A percentile compares a stretch with the other conserved stretches of the same genome.
Conservation (phyloP, 306 rosid species). For the Prunus dulcis region DNA sequence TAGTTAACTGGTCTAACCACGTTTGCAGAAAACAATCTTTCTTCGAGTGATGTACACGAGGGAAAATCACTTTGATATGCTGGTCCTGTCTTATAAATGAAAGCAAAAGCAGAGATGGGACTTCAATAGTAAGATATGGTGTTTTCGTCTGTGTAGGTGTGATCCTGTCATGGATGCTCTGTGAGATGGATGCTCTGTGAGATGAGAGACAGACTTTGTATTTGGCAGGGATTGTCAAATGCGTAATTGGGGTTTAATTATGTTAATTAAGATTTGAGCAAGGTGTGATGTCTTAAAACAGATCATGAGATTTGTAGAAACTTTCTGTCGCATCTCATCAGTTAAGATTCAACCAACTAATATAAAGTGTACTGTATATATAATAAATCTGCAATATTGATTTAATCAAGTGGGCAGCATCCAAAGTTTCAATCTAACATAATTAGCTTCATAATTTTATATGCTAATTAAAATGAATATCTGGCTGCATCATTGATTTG, state of each 20-base stretch:
- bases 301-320: not conserved
- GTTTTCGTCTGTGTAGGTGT: not conserved
- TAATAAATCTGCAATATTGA: not conserved
- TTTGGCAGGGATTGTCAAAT: not conserved
- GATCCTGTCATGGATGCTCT: slow-evolving; percentile 13
- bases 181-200: slow-evolving; percentile 15
- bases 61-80: not conserved
- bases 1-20: no score
- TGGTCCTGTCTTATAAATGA: not conserved
- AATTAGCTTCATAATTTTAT: not conserved
- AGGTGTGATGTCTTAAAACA: no score
- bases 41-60: not conserved
- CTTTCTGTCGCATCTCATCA: not conserved
- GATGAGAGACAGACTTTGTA: not conserved
- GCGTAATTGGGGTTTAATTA: not conserved
- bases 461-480: no score
- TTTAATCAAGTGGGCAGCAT: not conserved
- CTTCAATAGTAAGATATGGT: not conserved
- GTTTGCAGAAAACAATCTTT: no score
- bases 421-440: not conserved
- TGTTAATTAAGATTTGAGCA: not conserved
- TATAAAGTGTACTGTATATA: no score
- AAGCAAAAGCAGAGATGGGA: not conserved
- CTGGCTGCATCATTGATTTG: no score
- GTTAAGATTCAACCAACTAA: not conserved